Percentiles rank a stretch among this genome's conserved stretches.
phyloP scores from a whole-genome alignment of 1,284 basidiomycete genomes.

The Trichosporon inkin region DNA sequence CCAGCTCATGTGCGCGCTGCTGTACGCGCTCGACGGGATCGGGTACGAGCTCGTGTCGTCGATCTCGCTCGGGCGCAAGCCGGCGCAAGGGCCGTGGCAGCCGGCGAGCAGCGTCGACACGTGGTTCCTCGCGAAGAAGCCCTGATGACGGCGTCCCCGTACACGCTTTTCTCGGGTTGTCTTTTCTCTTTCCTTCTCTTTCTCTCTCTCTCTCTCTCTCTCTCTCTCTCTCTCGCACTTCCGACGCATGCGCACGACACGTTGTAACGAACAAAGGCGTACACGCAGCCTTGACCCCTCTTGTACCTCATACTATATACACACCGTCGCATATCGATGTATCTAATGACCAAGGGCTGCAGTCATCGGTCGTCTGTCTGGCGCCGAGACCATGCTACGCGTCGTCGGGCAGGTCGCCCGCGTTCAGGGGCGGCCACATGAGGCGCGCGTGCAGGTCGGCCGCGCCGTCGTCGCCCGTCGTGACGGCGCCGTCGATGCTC shows the following conservation, averaged over 20 bases:
- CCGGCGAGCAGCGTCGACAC: neutral
- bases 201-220: too few species aligned
- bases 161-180: too few species aligned
- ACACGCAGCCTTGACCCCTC: too few species aligned
- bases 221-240: too few species aligned
- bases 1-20: constrained; percentile 4
- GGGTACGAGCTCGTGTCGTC: constrained; percentile 4
- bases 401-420: constrained; percentile 13
- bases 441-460: constrained; percentile 54
- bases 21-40: constrained; percentile 1
- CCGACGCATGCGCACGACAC: too few species aligned
- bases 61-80: neutral
- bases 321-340: too few species aligned
- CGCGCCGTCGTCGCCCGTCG: constrained; percentile 52
- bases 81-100: neutral
- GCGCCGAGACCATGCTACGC: constrained; percentile 8
- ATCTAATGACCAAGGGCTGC: too few species aligned
- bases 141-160: neutral
- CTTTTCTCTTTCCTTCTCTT: too few species aligned
- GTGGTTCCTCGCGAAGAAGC: constrained; percentile 5
- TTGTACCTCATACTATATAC: too few species aligned
- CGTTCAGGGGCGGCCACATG: constrained; percentile 50
- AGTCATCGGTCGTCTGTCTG: too few species aligned
- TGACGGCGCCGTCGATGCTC: constrained; percentile 54
- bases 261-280: too few species aligned